Percentiles rank a stretch among this genome's conserved stretches.
These are phyloP conservation scores for Pouteria glomerata DNA, from an alignment of 148 eudicot species.

Conservation along the genomic window DNA sequence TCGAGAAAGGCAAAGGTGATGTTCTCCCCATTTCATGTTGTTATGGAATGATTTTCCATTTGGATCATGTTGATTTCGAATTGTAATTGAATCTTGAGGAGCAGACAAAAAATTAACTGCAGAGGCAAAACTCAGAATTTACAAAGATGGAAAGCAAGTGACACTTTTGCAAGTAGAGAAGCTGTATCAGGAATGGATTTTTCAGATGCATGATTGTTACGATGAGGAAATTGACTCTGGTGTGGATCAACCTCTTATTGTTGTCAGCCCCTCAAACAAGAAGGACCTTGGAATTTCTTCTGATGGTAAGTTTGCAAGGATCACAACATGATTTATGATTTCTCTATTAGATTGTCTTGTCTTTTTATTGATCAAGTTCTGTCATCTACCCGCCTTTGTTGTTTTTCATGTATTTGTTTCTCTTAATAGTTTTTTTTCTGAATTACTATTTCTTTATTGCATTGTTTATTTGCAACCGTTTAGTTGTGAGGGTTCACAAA, in stretches of 20 bases:
- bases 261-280: constrained; percentile 33
- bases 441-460: neutral
- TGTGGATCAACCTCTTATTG: constrained; percentile 42
- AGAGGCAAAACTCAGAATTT: constrained; percentile 39
- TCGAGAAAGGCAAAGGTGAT: constrained; percentile 37
- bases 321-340: neutral
- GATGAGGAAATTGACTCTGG: constrained; percentile 60
- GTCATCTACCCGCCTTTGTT: neutral
- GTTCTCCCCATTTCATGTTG: neutral
- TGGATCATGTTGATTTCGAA: neutral
- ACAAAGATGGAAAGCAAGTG: constrained; percentile 38
- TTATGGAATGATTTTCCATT: neutral
- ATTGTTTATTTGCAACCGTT: constrained; percentile 7
- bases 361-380: neutral
- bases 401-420: neutral
- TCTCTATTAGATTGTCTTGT: neutral
- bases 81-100: neutral
- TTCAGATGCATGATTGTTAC: constrained; percentile 52
- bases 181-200: constrained; percentile 60
- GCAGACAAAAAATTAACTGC: neutral
- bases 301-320: constrained; percentile 30
- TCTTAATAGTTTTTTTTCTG: neutral
- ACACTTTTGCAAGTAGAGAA: constrained; percentile 44
- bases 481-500: constrained; percentile 67
- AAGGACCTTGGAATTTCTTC: constrained; percentile 46